Evolutionary conservation across 129 eudicot species (phyloP).

Genomic region (Escallonia herrerae): DNA sequence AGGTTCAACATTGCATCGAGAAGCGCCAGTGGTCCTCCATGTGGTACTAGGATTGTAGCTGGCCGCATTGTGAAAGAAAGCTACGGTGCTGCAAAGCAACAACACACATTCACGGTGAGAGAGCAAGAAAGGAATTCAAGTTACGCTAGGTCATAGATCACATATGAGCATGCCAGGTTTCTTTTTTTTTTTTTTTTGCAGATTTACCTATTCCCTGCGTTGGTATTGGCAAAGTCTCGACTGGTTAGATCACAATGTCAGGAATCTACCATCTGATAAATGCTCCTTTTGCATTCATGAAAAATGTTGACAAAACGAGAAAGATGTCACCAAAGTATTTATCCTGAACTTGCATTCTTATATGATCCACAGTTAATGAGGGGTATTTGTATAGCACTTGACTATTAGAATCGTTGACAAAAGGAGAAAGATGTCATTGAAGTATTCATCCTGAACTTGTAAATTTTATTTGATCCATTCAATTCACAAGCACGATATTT

Average conservation of each 20-base stretch:
- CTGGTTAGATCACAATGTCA: too few relatives aligned
- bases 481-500: neutral
- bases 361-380: too few relatives aligned
- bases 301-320: too few relatives aligned
- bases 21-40: conserved; percentile 76
- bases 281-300: too few relatives aligned
- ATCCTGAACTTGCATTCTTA: too few relatives aligned
- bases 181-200: too few relatives aligned
- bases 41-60: conserved; percentile 74
- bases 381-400: too few relatives aligned
- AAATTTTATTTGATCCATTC: neutral
- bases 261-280: too few relatives aligned
- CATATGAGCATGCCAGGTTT: too few relatives aligned
- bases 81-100: conserved; percentile 96
- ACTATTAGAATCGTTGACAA: neutral
- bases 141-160: neutral
- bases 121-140: conserved; percentile 1
- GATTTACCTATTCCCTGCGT: too few relatives aligned
- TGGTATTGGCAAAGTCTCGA: too few relatives aligned
- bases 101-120: conserved; percentile 79
- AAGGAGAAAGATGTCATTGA: neutral
- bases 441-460: neutral
- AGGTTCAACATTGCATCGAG: conserved; percentile 83
- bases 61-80: conserved; percentile 91
- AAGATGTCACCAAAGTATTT: too few relatives aligned